Conservation (phyloP, 2,329 filamentous ascomycete genomes). For the Talaromyces sp. region DNA sequence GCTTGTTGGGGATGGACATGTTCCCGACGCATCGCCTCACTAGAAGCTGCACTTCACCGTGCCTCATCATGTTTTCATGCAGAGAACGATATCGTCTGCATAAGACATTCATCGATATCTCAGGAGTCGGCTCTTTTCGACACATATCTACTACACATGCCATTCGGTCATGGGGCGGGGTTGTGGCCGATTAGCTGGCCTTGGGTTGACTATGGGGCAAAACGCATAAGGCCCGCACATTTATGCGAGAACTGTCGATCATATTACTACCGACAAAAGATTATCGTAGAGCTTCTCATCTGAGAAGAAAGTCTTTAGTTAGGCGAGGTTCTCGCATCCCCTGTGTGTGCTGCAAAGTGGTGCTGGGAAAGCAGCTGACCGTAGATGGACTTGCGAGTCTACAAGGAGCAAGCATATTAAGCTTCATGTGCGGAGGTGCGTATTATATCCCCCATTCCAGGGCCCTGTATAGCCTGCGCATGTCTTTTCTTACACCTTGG, state of each 20-base stretch:
- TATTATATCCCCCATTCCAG: slow-evolving; percentile 8
- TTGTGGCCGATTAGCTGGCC: neutral
- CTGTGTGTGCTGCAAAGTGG: neutral
- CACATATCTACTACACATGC: neutral
- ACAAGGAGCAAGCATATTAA: slow-evolving; percentile 5
- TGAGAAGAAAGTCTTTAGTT: neutral
- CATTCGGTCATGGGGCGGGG: neutral
- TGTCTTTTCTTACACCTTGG: slow-evolving; percentile 1
- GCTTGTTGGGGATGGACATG: neutral
- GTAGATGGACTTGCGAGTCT: slow-evolving; percentile 6
- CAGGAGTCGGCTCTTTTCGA: neutral
- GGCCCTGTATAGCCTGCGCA: neutral
- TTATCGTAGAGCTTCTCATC: slow-evolving; percentile 1
- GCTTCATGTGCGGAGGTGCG: slow-evolving; percentile 12
- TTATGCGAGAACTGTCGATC: neutral
- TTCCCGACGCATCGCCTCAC: neutral
- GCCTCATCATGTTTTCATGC: neutral
- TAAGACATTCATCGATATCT: neutral
- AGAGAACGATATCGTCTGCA: neutral
- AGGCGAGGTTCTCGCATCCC: neutral
- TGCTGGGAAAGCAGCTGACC: slow-evolving; percentile 1
- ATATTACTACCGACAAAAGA: neutral
- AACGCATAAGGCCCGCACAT: neutral
- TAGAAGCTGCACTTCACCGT: neutral
- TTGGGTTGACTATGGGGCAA: neutral